These are phyloP conservation scores for Nemophila menziesii DNA, from an alignment of 257 asterid genomes.

Conservation along the genomic window DNA sequence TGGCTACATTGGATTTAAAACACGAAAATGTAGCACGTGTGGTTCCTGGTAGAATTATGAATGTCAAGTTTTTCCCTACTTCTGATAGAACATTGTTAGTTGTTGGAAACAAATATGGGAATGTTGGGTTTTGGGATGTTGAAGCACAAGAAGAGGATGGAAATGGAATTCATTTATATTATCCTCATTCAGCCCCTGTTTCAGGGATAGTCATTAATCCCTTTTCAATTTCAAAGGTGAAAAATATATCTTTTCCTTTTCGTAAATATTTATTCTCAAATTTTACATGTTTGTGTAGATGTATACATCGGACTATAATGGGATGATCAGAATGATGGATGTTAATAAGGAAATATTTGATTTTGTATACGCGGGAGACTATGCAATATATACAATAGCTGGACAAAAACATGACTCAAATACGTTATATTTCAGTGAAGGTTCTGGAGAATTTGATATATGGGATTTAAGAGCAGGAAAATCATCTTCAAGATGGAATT, in stretches of 20 bases:
- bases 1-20: conserved; percentile 42
- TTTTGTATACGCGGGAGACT: conserved; percentile 40
- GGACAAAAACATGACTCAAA: conserved; percentile 32
- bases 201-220: conserved; percentile 59
- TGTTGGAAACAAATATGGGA: conserved; percentile 71
- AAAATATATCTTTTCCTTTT: neutral
- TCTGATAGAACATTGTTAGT: conserved; percentile 42
- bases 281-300: conserved; percentile 39
- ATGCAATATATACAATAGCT: conserved; percentile 38
- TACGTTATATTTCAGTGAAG: conserved; percentile 58
- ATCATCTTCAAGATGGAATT: conserved; percentile 29
- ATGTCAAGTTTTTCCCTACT: conserved; percentile 52
- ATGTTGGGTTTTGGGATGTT: conserved; percentile 76
- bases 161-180: conserved; percentile 55
- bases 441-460: conserved; percentile 36
- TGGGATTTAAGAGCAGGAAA: conserved; percentile 73
- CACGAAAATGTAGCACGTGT: conserved; percentile 53
- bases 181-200: conserved; percentile 65
- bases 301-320: conserved; percentile 68
- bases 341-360: conserved; percentile 66
- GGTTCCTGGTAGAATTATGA: conserved; percentile 65
- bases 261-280: no score
- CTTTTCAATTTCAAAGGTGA: conserved; percentile 56
- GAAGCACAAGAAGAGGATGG: conserved; percentile 46
- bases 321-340: conserved; percentile 70